phyloP scores from a whole-genome alignment of 805 yeast species.

The Wickerhamomyces canadensis region DNA sequence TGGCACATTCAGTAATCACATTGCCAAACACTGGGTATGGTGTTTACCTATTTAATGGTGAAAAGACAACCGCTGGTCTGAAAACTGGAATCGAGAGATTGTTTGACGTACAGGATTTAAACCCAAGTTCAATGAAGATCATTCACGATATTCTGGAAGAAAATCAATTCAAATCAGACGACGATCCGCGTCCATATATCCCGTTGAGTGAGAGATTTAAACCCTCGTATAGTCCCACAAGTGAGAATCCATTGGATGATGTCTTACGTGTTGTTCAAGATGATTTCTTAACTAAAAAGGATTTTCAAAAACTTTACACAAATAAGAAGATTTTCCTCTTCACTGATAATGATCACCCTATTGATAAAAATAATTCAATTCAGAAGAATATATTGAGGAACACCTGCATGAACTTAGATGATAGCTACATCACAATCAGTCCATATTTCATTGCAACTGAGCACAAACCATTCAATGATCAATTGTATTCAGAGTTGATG shows the following conservation, averaged over 20 bases:
- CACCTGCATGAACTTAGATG: constrained; percentile 54
- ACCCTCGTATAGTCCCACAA: constrained; percentile 18
- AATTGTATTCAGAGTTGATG: constrained; percentile 51
- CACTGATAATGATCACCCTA: constrained; percentile 73
- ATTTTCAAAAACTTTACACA: constrained; percentile 39
- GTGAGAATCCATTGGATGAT: constrained; percentile 29
- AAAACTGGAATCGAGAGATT: constrained; percentile 43
- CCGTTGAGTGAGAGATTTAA: constrained; percentile 27
- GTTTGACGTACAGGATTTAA: constrained; percentile 49
- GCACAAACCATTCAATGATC: constrained; percentile 35
- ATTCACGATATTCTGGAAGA: constrained; percentile 49
- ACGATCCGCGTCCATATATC: constrained; percentile 13
- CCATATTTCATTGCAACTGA: constrained; percentile 54
- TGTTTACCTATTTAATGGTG: constrained; percentile 53
- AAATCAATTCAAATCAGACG: constrained; percentile 15
- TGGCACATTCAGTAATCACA: constrained; percentile 60
- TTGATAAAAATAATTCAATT: constrained; percentile 31
- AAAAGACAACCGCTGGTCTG: constrained; percentile 27
- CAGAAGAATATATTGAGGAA: constrained; percentile 46
- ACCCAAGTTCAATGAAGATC: constrained; percentile 49
- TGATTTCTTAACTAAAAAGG: constrained; percentile 41
- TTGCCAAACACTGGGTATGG: constrained; percentile 73
- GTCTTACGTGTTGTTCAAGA: constrained; percentile 50
- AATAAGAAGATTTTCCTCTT: constrained; percentile 61
- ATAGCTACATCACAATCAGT: constrained; percentile 44